Conservation (phyloP, 129 eudicot genomes). For the Saposhnikovia divaricata region DNA sequence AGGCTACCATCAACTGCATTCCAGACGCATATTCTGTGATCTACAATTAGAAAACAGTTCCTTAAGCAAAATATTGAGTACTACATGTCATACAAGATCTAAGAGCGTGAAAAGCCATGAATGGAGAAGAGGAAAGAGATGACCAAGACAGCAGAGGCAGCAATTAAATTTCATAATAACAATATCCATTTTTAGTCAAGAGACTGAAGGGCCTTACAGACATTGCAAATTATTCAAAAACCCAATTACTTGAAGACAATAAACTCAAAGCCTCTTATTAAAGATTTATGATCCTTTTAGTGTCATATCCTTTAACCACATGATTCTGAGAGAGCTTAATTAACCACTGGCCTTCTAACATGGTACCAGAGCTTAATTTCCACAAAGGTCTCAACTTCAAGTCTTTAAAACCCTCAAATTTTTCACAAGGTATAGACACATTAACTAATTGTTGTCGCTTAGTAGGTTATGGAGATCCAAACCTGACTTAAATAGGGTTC, state of each 20-base stretch:
- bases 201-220: neutral
- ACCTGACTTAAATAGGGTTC: neutral
- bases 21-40: slow-evolving; percentile 99
- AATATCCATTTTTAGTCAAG: neutral
- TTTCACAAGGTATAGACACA: neutral
- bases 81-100: neutral
- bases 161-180: neutral
- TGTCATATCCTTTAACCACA: neutral
- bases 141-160: neutral
- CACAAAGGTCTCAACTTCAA: neutral
- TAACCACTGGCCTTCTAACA: neutral
- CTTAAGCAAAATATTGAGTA: neutral
- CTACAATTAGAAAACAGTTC: slow-evolving; percentile 29
- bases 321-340: neutral
- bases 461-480: neutral
- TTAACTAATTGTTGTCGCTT: neutral
- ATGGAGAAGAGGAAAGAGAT: neutral
- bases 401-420: neutral
- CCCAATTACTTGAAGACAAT: neutral
- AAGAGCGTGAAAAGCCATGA: neutral
- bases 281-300: too few species aligned
- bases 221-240: neutral
- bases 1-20: slow-evolving; percentile 98
- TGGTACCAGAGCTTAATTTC: neutral
- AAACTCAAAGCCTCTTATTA: neutral